Percentiles rank a stretch among this genome's conserved stretches.
Evolutionary conservation across 2,329 filamentous ascomycete species (phyloP).

Genomic region (Botrytis byssoidea): DNA sequence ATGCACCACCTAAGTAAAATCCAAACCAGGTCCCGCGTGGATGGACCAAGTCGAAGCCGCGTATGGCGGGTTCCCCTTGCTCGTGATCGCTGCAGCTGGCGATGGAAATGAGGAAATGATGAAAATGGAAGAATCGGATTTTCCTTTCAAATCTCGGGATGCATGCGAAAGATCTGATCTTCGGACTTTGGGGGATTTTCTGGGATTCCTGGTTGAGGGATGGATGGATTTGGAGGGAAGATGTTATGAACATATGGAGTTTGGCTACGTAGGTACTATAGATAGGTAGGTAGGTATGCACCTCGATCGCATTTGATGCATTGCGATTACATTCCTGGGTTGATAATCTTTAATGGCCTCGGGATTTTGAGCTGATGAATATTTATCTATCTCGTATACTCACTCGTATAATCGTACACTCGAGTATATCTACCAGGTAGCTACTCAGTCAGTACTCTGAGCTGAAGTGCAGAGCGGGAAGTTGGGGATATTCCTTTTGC

Average conservation of each 20-base stretch:
- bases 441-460: neutral
- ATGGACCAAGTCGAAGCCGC: neutral
- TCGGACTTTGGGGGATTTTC: neutral
- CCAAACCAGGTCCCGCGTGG: neutral
- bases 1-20: neutral
- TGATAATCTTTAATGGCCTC: too few relatives aligned
- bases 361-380: neutral
- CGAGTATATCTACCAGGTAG: neutral
- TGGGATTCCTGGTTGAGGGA: neutral
- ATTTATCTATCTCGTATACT: neutral
- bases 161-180: neutral
- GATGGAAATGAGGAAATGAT: conserved; percentile 1
- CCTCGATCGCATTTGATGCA: neutral
- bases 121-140: neutral
- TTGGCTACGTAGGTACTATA: neutral
- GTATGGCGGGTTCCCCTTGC: neutral
- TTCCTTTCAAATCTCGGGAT: neutral
- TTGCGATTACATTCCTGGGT: neutral
- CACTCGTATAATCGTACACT: too few relatives aligned
- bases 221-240: neutral
- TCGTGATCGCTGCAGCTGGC: neutral
- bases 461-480: conserved; percentile 4
- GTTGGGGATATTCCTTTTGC: conserved; percentile 1
- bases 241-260: neutral
- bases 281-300: neutral